Conservation (phyloP, 345 rosid species). For the Brassica rapa region DNA sequence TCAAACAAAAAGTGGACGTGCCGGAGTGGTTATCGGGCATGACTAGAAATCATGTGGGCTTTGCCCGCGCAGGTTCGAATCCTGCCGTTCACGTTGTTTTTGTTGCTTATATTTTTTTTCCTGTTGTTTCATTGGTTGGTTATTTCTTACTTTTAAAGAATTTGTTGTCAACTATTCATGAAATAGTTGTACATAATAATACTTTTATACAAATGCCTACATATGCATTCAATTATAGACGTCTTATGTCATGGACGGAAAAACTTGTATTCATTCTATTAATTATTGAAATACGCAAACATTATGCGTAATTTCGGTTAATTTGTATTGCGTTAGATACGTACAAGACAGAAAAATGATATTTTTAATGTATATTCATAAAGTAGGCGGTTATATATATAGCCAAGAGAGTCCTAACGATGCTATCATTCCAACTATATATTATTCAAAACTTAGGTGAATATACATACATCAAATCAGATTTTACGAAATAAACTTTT, state of each 20-base stretch:
- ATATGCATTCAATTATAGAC: conserved; percentile 3
- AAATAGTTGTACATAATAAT: background rate
- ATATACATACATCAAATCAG: conserved; percentile 31
- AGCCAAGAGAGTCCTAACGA: conserved; percentile 34
- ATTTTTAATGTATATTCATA: conserved; percentile 4
- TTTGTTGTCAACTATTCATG: background rate
- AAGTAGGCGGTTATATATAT: conserved; percentile 18
- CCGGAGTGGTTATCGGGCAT: conserved; percentile 74
- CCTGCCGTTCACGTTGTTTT: conserved; percentile 49
- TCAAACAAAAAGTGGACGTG: conserved; percentile 31
- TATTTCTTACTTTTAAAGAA: background rate
- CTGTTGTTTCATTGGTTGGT: background rate
- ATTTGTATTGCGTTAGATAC: conserved; percentile 15
- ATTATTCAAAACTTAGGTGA: conserved; percentile 35
- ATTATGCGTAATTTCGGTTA: conserved; percentile 27
- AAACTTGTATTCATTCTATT: conserved; percentile 1
- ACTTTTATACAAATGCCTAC: background rate
- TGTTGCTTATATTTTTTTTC: background rate
- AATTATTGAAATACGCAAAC: conserved; percentile 10
- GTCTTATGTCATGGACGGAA: background rate
- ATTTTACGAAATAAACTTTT: background rate
- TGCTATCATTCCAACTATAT: conserved; percentile 29
- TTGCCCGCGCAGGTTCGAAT: conserved; percentile 94
- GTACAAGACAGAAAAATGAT: conserved; percentile 19
- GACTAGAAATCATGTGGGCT: conserved; percentile 98